phyloP scores from a whole-genome alignment of 768 basidiomycete genomes.

The Lactarius trivialis region DNA sequence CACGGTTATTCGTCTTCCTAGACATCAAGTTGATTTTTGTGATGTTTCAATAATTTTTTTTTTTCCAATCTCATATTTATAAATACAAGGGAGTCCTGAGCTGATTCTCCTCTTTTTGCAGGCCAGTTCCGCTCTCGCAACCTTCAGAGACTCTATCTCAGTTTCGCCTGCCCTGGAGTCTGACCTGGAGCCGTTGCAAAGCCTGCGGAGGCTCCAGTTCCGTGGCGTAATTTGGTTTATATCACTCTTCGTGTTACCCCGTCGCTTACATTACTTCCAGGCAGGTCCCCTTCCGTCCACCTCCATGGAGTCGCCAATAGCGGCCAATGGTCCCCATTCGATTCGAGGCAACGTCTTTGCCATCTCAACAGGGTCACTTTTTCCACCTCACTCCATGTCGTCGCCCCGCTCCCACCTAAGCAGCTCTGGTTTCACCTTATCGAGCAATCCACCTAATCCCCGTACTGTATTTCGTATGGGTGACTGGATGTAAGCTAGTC shows the following conservation, averaged over 20 bases:
- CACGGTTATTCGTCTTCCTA: neutral
- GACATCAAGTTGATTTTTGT: neutral
- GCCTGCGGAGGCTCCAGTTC: slow-evolving; percentile 43
- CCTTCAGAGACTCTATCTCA: slow-evolving; percentile 40
- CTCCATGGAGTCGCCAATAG: slow-evolving; percentile 1
- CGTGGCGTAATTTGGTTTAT: neutral
- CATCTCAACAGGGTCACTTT: neutral
- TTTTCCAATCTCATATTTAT: slow-evolving; percentile 3
- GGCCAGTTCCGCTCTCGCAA: slow-evolving; percentile 50
- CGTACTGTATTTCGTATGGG: slow-evolving; percentile 59
- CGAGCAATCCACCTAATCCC: slow-evolving; percentile 66
- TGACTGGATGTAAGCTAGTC: slow-evolving; percentile 65
- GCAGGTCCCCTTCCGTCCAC: neutral
- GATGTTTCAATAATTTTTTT: slow-evolving; percentile 1
- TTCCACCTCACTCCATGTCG: neutral
- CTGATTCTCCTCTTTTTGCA: slow-evolving; percentile 28
- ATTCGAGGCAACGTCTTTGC: neutral
- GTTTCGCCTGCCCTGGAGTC: slow-evolving; percentile 52
- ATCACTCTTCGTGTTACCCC: neutral
- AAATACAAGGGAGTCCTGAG: slow-evolving; percentile 18
- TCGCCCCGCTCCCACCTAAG: slow-evolving; percentile 4
- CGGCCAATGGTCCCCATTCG: neutral
- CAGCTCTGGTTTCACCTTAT: slow-evolving; percentile 42
- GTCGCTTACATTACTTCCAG: slow-evolving; percentile 1
- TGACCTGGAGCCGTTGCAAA: slow-evolving; percentile 57